Percentiles rank a stretch among this genome's conserved stretches.
These are phyloP conservation scores for Moringa oleifera DNA, from an alignment of 345 rosid species.

Conservation along the genomic window DNA sequence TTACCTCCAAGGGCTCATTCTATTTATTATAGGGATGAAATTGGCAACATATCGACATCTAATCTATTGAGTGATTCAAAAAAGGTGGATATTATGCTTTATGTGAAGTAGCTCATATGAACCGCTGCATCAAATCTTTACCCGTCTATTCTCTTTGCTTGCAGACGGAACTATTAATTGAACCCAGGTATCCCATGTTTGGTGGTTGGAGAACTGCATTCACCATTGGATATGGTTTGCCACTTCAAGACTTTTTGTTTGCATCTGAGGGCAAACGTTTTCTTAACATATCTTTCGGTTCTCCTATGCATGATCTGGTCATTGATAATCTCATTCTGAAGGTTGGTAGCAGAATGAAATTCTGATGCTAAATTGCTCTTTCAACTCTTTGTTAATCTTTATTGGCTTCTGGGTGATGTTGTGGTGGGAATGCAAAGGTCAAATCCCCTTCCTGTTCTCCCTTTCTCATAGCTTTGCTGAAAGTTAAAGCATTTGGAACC, in stretches of 20 bases:
- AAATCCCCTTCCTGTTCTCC: too few relatives aligned
- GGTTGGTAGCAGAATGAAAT: conserved; percentile 35
- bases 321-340: conserved; percentile 71
- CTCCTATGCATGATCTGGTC: conserved; percentile 69
- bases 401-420: background rate
- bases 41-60: conserved; percentile 99
- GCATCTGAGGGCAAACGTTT: conserved; percentile 70
- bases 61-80: conserved; percentile 66
- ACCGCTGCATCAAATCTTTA: conserved; percentile 22
- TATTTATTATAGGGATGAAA: conserved; percentile 85
- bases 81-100: conserved; percentile 46
- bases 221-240: conserved; percentile 93
- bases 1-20: conserved; percentile 97
- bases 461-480: too few relatives aligned
- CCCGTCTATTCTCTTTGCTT: conserved; percentile 19
- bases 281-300: conserved; percentile 67
- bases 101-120: background rate
- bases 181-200: conserved; percentile 92
- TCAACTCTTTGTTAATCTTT: background rate
- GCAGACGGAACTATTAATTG: conserved; percentile 84
- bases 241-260: conserved; percentile 76
- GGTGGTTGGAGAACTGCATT: conserved; percentile 98
- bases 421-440: too few relatives aligned
- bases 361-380: background rate
- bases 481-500: background rate